phyloP scores from a whole-genome alignment of 352 stramenopile species.

The Pythium aquatile region DNA sequence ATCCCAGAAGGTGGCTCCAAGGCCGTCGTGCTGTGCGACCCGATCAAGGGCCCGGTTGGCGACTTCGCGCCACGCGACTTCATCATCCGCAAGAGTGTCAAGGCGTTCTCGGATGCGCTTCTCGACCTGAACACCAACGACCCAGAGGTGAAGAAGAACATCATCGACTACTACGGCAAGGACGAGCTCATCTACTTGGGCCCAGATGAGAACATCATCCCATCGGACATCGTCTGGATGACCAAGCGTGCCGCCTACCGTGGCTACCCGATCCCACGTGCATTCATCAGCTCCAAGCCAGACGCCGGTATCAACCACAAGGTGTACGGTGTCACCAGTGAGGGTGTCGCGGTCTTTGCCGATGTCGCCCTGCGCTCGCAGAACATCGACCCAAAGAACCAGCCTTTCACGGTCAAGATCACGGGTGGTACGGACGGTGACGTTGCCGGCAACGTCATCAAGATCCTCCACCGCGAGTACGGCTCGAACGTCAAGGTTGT shows the following conservation, averaged over 20 bases:
- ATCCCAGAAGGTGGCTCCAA: slow-evolving; percentile 85
- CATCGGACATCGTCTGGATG: slow-evolving; percentile 88
- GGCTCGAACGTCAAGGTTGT: slow-evolving; percentile 94
- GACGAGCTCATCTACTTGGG: slow-evolving; percentile 85
- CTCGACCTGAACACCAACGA: slow-evolving; percentile 80
- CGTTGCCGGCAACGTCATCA: slow-evolving; percentile 97
- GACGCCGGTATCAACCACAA: slow-evolving; percentile 87
- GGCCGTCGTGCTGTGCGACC: slow-evolving; percentile 74
- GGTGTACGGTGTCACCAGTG: slow-evolving; percentile 81
- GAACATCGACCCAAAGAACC: slow-evolving; percentile 68
- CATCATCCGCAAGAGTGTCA: slow-evolving; percentile 96
- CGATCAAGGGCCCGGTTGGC: slow-evolving; percentile 61
- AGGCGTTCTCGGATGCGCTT: slow-evolving; percentile 93
- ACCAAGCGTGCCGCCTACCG: slow-evolving; percentile 78
- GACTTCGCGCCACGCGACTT: slow-evolving; percentile 82
- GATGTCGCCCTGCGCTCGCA: slow-evolving; percentile 74
- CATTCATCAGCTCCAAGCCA: slow-evolving; percentile 86
- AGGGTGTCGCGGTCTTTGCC: slow-evolving; percentile 80
- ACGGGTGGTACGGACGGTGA: slow-evolving; percentile 97
- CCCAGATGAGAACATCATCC: slow-evolving; percentile 89
- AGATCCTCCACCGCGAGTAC: slow-evolving; percentile 93
- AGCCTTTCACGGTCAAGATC: slow-evolving; percentile 81
- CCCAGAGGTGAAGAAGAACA: slow-evolving; percentile 66
- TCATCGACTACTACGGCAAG: slow-evolving; percentile 78
- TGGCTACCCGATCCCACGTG: slow-evolving; percentile 75